These are phyloP conservation scores for Euptelea pleiosperma DNA, from an alignment of 164 flowering plant species.

Conservation along the genomic window DNA sequence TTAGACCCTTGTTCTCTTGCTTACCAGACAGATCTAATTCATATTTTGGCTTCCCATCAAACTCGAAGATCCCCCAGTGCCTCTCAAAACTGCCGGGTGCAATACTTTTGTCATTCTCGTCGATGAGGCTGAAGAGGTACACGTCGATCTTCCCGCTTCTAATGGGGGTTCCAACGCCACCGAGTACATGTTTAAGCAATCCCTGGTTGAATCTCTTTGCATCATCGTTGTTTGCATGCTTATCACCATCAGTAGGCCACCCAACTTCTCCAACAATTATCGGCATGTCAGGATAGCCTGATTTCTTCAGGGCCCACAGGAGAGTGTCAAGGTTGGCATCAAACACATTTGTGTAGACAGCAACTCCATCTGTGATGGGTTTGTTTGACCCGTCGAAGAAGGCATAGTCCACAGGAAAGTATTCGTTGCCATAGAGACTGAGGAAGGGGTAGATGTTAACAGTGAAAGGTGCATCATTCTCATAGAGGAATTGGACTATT, in stretches of 20 bases:
- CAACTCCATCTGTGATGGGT: slow-evolving; percentile 51
- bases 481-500: slow-evolving; percentile 49
- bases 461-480: slow-evolving; percentile 65
- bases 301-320: slow-evolving; percentile 47
- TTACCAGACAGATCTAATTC: slow-evolving; percentile 55
- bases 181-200: slow-evolving; percentile 46
- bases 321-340: slow-evolving; percentile 92
- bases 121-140: slow-evolving; percentile 79
- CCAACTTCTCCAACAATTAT: slow-evolving; percentile 90
- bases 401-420: slow-evolving; percentile 85
- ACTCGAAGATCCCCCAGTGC: slow-evolving; percentile 95
- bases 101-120: slow-evolving; percentile 70
- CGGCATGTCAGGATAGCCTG: slow-evolving; percentile 64
- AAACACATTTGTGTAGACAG: slow-evolving; percentile 67
- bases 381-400: slow-evolving; percentile 65
- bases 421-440: slow-evolving; percentile 58
- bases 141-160: slow-evolving; percentile 50
- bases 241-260: slow-evolving; percentile 95
- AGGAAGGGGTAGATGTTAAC: slow-evolving; percentile 96
- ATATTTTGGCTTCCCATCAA: slow-evolving; percentile 84
- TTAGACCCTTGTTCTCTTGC: slow-evolving; percentile 30
- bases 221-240: slow-evolving; percentile 44
- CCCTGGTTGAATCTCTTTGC: slow-evolving; percentile 86
- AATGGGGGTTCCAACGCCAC: slow-evolving; percentile 67
- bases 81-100: slow-evolving; percentile 85